Conservation (phyloP, 331 rosid genomes). For the Arachis monticola region DNA sequence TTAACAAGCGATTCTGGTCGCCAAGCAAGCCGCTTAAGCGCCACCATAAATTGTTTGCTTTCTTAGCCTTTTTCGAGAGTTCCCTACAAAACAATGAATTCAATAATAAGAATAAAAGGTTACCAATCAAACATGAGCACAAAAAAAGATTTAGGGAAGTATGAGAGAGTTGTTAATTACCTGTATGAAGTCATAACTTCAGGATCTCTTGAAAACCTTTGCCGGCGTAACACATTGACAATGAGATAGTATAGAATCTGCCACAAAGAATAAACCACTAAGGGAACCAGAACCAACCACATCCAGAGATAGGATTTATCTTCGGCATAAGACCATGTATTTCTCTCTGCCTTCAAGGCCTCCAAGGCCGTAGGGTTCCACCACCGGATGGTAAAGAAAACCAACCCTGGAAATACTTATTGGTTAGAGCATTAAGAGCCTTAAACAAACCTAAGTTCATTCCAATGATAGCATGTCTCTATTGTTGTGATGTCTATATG, state of each 20-base stretch:
- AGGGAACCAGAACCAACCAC: constrained; percentile 88
- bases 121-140: background rate
- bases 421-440: constrained; percentile 1
- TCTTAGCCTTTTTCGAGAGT: constrained; percentile 89
- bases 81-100: constrained; percentile 56
- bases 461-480: constrained; percentile 22
- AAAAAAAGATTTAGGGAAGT: background rate
- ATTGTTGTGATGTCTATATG: background rate
- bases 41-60: constrained; percentile 95
- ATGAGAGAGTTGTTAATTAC: constrained; percentile 41
- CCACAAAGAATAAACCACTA: constrained; percentile 86
- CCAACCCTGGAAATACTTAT: constrained; percentile 64
- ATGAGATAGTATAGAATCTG: constrained; percentile 88
- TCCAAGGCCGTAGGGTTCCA: constrained; percentile 89
- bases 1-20: constrained; percentile 81
- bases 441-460: constrained; percentile 21
- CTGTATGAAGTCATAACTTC: constrained; percentile 99
- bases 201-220: constrained; percentile 82
- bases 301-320: constrained; percentile 73
- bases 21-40: constrained; percentile 89
- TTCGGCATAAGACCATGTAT: constrained; percentile 85
- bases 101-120: background rate
- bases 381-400: constrained; percentile 96
- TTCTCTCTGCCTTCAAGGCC: constrained; percentile 87
- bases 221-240: constrained; percentile 85